phyloP scores from a whole-genome alignment of 1,284 basidiomycete species.

The Boletus hoseneyae region DNA sequence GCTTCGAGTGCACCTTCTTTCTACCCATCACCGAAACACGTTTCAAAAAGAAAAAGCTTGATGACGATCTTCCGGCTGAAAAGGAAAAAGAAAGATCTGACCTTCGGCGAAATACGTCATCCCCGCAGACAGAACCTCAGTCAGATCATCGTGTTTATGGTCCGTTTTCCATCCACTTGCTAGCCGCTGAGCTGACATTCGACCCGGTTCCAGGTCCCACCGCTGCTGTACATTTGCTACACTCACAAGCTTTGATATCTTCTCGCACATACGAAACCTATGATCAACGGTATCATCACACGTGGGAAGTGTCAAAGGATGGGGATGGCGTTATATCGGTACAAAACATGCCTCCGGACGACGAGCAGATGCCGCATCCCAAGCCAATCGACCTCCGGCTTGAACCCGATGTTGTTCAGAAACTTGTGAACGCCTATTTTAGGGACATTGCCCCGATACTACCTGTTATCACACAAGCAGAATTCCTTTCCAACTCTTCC shows the following conservation, averaged over 20 bases:
- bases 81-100: conserved; percentile 38
- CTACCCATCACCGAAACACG: conserved; percentile 97
- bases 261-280: conserved; percentile 82
- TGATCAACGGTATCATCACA: conserved; percentile 80
- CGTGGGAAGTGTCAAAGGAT: conserved; percentile 76
- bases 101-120: conserved; percentile 29
- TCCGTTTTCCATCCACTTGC: conserved; percentile 35
- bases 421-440: conserved; percentile 90
- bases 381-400: conserved; percentile 66
- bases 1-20: conserved; percentile 94
- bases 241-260: conserved; percentile 84
- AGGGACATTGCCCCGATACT: conserved; percentile 80
- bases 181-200: conserved; percentile 10
- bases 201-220: conserved; percentile 63
- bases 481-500: conserved; percentile 75
- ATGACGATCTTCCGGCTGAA: conserved; percentile 59
- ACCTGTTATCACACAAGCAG: conserved; percentile 82
- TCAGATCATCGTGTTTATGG: conserved; percentile 60
- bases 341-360: conserved; percentile 57
- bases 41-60: conserved; percentile 91
- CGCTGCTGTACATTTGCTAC: conserved; percentile 80
- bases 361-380: conserved; percentile 49
- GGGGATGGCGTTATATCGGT: conserved; percentile 91
- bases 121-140: conserved; percentile 39
- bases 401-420: conserved; percentile 77